Percentiles rank a stretch among this genome's conserved stretches.
Conservation (phyloP, 1,139 yeast species). For the Protomyces macrosporus region DNA sequence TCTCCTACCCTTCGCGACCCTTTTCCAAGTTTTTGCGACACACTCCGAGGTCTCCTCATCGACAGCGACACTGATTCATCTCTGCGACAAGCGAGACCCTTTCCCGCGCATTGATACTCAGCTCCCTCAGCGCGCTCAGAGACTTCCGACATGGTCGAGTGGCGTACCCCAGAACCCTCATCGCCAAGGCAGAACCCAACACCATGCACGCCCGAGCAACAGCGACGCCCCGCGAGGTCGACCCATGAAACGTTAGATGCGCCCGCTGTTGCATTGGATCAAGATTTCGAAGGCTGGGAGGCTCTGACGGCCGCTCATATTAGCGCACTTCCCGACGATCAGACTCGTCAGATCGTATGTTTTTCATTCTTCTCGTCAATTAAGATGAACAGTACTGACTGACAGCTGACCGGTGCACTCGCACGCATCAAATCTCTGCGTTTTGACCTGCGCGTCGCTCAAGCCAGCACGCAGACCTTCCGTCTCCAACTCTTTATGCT, state of each 20-base stretch:
- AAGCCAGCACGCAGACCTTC: not conserved
- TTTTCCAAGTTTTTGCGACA: not conserved
- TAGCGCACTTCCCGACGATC: not conserved
- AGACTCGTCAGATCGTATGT: constrained; percentile 1
- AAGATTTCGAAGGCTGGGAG: constrained; percentile 5
- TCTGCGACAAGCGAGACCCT: not conserved
- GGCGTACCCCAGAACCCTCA: constrained; percentile 1
- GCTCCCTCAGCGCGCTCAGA: not conserved
- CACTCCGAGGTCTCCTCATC: not conserved
- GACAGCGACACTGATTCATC: not conserved
- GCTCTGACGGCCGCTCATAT: not conserved
- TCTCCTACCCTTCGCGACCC: not conserved
- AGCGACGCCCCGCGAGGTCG: not conserved
- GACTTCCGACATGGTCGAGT: not conserved
- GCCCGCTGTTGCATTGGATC: not conserved
- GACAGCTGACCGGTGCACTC: not conserved
- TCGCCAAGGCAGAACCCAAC: constrained; percentile 10
- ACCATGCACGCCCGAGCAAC: constrained; percentile 5
- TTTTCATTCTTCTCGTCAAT: not conserved
- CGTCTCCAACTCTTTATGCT: constrained; percentile 13
- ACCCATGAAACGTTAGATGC: not conserved
- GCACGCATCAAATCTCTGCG: not conserved
- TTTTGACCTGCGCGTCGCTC: not conserved
- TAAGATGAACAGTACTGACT: not conserved
- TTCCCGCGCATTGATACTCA: not conserved